phyloP scores from a whole-genome alignment of 495 filamentous ascomycete species.

The Aspergillus coremiiformis region DNA sequence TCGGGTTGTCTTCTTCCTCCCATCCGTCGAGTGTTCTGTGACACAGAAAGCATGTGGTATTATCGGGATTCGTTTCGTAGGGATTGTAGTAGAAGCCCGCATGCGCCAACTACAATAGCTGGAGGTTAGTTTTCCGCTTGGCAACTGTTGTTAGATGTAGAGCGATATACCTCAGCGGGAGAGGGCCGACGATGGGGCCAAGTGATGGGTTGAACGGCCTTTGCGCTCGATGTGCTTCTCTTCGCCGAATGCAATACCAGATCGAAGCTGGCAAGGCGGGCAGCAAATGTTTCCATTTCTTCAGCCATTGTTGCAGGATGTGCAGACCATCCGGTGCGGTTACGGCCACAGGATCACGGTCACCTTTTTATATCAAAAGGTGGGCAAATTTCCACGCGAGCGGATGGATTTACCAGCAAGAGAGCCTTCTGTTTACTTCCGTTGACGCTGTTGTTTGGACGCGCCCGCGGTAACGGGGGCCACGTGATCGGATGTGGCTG shows the following conservation, averaged over 20 bases:
- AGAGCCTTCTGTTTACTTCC: too few species aligned
- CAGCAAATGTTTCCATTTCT: conserved; percentile 56
- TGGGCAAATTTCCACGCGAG: background rate
- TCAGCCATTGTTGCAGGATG: conserved; percentile 20
- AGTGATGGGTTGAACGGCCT: conserved; percentile 51
- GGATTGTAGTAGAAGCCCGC: conserved; percentile 90
- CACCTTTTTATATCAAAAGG: background rate
- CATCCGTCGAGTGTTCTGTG: conserved; percentile 73
- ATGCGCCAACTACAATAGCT: conserved; percentile 62
- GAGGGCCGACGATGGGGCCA: conserved; percentile 72
- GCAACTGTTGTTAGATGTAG: background rate
- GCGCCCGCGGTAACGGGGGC: conserved; percentile 17
- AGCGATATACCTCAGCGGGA: conserved; percentile 50
- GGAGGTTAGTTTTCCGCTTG: conserved; percentile 1
- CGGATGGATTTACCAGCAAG: background rate
- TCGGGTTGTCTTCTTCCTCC: conserved; percentile 74
- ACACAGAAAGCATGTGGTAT: conserved; percentile 85
- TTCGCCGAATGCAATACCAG: conserved; percentile 50
- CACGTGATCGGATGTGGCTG: conserved; percentile 13
- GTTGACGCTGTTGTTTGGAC: conserved; percentile 37
- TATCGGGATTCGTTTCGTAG: conserved; percentile 65
- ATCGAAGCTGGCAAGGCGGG: conserved; percentile 70
- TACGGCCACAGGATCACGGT: background rate
- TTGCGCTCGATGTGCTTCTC: conserved; percentile 59
- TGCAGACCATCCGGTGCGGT: conserved; percentile 3